A percentile compares a stretch with the other conserved stretches of the same genome.
Evolutionary conservation across 2,329 filamentous ascomycete genomes (phyloP).

Genomic region (Boeremia lycopersici): DNA sequence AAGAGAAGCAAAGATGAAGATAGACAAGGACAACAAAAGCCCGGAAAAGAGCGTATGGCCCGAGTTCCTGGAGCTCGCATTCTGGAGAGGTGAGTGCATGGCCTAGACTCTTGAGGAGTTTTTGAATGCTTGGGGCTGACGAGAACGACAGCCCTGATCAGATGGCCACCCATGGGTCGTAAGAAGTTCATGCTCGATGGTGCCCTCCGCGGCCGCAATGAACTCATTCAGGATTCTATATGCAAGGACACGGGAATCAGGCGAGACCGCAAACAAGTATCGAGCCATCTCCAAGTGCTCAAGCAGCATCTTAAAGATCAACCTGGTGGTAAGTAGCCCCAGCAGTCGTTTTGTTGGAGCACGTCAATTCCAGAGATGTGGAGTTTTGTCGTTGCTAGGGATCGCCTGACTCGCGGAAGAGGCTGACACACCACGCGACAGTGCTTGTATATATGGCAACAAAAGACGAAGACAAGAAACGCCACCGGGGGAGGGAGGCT

Average conservation of each 20-base stretch:
- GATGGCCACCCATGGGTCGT: conserved; percentile 64
- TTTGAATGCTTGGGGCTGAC: conserved; percentile 5
- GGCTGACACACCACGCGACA: conserved; percentile 32
- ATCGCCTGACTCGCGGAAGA: conserved; percentile 16
- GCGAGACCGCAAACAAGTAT: conserved; percentile 65
- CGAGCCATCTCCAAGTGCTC: conserved; percentile 68
- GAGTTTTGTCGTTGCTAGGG: conserved; percentile 18
- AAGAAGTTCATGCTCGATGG: conserved; percentile 57
- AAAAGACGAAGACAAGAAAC: conserved; percentile 38
- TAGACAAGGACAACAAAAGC: conserved; percentile 30
- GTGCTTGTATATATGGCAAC: conserved; percentile 52
- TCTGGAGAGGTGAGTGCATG: conserved; percentile 52
- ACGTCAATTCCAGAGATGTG: conserved; percentile 3
- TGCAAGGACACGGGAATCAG: conserved; percentile 59
- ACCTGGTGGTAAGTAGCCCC: conserved; percentile 54
- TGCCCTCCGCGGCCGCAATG: conserved; percentile 64
- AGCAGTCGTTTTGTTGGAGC: background rate
- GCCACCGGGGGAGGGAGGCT: conserved; percentile 24
- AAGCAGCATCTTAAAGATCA: conserved; percentile 61
- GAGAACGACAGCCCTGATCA: conserved; percentile 45
- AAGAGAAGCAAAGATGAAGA: conserved; percentile 20
- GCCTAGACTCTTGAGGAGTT: background rate
- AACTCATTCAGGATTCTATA: conserved; percentile 66
- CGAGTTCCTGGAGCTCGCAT: conserved; percentile 54
- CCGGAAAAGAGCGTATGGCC: conserved; percentile 52